Evolutionary conservation across 768 basidiomycete genomes (phyloP).

Genomic region (Chalciporus sphaerocephalus): DNA sequence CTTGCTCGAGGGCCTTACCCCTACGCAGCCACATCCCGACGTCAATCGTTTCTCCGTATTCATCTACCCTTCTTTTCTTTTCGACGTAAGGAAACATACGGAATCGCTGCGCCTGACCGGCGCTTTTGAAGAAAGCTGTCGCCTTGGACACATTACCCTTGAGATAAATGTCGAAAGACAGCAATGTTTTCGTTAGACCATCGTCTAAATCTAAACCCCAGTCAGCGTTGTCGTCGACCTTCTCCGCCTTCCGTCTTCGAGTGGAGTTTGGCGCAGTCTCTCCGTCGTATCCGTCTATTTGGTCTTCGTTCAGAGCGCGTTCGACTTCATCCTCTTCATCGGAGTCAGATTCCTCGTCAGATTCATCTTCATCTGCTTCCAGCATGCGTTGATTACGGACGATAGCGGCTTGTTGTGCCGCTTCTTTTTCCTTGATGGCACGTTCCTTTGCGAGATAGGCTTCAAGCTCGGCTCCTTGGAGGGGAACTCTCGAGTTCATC

Average conservation of each 20-base stretch:
- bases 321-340: conserved; percentile 60
- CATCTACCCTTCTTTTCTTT: conserved; percentile 86
- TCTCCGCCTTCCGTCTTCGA: conserved; percentile 43
- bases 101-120: conserved; percentile 71
- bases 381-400: conserved; percentile 83
- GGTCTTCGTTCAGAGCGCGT: conserved; percentile 48
- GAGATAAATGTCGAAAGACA: conserved; percentile 95
- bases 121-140: conserved; percentile 81
- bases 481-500: conserved; percentile 84
- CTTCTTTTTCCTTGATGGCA: conserved; percentile 74
- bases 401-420: conserved; percentile 78
- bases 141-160: conserved; percentile 92
- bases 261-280: conserved; percentile 18
- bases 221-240: conserved; percentile 50
- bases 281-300: conserved; percentile 42
- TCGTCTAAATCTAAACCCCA: conserved; percentile 79
- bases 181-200: conserved; percentile 61
- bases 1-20: conserved; percentile 86
- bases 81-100: conserved; percentile 98
- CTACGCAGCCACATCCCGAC: conserved; percentile 94
- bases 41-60: conserved; percentile 93
- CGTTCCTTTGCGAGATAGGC: conserved; percentile 73
- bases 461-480: conserved; percentile 87
- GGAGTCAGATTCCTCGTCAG: conserved; percentile 62
- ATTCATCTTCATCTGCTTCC: conserved; percentile 91